phyloP scores from a whole-genome alignment of 208 protist genomes.

The Trypanosoma brucei region DNA sequence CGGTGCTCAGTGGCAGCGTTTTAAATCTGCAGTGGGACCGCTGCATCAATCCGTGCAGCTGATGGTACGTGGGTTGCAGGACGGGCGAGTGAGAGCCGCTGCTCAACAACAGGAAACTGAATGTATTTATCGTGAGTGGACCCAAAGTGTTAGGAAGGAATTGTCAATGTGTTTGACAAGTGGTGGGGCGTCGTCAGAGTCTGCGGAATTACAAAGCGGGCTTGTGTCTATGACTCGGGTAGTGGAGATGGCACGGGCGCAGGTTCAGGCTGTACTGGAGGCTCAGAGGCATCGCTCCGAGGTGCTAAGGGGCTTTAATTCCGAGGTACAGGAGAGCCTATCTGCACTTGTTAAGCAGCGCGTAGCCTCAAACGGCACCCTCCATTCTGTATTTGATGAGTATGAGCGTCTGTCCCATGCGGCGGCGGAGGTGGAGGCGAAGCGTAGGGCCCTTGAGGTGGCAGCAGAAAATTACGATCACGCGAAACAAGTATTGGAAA shows the following conservation, averaged over 20 bases:
- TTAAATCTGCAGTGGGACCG: constrained; percentile 16
- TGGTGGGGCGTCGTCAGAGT: constrained; percentile 6
- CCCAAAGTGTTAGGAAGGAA: constrained; percentile 24
- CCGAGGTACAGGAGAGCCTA: constrained; percentile 5
- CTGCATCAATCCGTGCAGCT: constrained; percentile 24
- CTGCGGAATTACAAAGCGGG: constrained; percentile 1
- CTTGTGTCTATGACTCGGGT: constrained; percentile 20
- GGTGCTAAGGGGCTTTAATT: constrained; percentile 9
- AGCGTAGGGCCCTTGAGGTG: constrained; percentile 18
- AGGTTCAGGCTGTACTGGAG: constrained; percentile 11
- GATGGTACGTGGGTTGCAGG: constrained; percentile 16
- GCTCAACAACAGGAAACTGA: constrained; percentile 22
- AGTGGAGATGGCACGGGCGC: constrained; percentile 7
- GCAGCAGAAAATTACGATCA: constrained; percentile 17
- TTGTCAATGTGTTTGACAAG: constrained; percentile 17
- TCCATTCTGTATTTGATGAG: constrained; percentile 18
- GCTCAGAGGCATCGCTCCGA: constrained; percentile 10
- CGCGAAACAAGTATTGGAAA: constrained; percentile 14
- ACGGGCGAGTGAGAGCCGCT: constrained; percentile 21
- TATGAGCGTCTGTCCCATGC: constrained; percentile 27
- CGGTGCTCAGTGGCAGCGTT: constrained; percentile 17
- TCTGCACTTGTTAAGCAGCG: constrained; percentile 14
- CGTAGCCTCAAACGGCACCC: background rate
- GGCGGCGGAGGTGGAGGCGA: constrained; percentile 22
- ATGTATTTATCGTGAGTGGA: constrained; percentile 28